phyloP scores from a whole-genome alignment of 768 basidiomycete species.

The Tylopilus balloui region DNA sequence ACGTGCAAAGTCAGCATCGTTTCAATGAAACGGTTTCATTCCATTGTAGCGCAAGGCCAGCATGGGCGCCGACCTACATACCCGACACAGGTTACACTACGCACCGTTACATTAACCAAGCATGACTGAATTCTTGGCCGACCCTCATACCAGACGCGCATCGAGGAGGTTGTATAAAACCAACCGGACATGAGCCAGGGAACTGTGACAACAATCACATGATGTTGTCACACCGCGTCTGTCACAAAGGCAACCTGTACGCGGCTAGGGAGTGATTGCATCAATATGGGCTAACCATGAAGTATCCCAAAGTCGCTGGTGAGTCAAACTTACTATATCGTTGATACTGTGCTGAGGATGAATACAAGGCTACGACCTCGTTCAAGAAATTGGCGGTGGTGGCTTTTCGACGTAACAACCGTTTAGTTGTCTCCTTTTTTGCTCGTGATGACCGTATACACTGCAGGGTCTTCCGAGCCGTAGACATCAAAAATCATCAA shows the following conservation, averaged over 20 bases:
- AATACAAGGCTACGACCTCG: conserved; percentile 58
- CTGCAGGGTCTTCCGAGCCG: conserved; percentile 76
- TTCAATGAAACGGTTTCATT: no score
- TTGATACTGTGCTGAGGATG: neutral
- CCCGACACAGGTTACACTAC: no score
- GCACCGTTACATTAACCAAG: no score
- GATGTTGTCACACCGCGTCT: conserved; percentile 21
- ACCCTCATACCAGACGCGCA: neutral
- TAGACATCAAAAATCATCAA: conserved; percentile 57
- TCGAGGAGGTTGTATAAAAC: no score
- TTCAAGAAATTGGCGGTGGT: conserved; percentile 79
- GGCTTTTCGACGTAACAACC: conserved; percentile 71
- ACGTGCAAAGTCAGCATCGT: no score
- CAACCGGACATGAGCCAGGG: no score
- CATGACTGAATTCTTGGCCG: neutral
- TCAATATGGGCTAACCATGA: conserved; percentile 20
- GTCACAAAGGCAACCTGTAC: conserved; percentile 18
- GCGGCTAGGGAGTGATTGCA: neutral
- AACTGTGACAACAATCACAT: conserved; percentile 7
- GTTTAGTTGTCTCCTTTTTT: neutral
- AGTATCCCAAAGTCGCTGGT: conserved; percentile 34
- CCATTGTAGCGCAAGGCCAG: no score
- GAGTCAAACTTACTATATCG: neutral
- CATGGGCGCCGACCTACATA: no score
- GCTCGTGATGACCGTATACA: neutral